Conservation (phyloP, 2,329 filamentous ascomycete species). For the Fusarium brevicatenulatum region DNA sequence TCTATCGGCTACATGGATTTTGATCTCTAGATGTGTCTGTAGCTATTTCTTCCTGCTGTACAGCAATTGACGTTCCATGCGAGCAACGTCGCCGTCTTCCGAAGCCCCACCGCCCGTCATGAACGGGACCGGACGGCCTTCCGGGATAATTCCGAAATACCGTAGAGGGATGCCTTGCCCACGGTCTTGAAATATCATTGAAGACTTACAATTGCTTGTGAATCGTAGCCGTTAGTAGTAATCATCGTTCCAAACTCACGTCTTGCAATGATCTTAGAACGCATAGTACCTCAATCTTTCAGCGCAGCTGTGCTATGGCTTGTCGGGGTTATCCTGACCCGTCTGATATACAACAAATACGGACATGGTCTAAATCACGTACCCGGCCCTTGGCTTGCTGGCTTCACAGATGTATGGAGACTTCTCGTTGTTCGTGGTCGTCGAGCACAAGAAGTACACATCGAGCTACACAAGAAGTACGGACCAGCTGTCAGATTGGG, state of each 20-base stretch:
- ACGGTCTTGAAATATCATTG: neutral
- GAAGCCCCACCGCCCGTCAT: neutral
- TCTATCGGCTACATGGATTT: too few relatives aligned
- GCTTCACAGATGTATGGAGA: slow-evolving; percentile 24
- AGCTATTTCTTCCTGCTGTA: too few relatives aligned
- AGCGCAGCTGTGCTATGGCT: neutral
- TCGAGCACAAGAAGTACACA: slow-evolving; percentile 21
- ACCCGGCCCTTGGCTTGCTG: slow-evolving; percentile 13
- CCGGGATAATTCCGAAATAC: neutral
- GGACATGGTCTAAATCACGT: slow-evolving; percentile 10
- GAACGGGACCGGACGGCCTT: neutral
- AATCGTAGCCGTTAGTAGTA: too few relatives aligned
- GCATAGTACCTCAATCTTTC: slow-evolving; percentile 4
- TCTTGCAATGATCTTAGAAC: slow-evolving; percentile 1
- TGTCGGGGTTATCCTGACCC: neutral
- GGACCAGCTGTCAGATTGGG: slow-evolving; percentile 17
- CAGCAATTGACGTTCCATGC: neutral
- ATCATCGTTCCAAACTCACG: neutral
- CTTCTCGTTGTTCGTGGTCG: slow-evolving; percentile 14
- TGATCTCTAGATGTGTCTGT: neutral
- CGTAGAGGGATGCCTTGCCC: neutral
- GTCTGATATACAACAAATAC: slow-evolving; percentile 16
- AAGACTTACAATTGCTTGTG: neutral
- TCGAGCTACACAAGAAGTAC: slow-evolving; percentile 18
- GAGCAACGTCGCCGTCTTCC: slow-evolving; percentile 27